phyloP scores from a whole-genome alignment of 108 stramenopile species.

The Cyclostephanos invisitatus region DNA sequence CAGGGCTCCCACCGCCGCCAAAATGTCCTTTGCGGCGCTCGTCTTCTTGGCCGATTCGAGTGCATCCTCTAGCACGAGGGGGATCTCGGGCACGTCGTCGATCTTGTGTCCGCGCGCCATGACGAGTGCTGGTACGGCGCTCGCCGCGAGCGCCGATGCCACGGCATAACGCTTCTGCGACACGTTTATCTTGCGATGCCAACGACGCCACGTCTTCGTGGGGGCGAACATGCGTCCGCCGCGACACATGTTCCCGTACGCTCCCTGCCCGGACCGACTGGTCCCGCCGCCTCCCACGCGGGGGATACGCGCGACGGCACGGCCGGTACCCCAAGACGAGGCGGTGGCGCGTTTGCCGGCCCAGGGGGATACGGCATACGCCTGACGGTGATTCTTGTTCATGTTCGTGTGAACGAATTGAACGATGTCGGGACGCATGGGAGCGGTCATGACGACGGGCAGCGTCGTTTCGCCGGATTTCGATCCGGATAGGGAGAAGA shows the following conservation, averaged over 20 bases:
- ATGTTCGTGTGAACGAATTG: slow-evolving; percentile 99
- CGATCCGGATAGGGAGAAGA: slow-evolving; percentile 91
- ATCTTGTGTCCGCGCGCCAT: slow-evolving; percentile 98
- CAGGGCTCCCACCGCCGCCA: slow-evolving; percentile 88
- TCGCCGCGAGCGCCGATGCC: slow-evolving; percentile 96
- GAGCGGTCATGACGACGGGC: slow-evolving; percentile 96
- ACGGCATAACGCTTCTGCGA: slow-evolving; percentile 97
- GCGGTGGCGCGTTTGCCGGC: slow-evolving; percentile 97
- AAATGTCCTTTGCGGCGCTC: slow-evolving; percentile 90
- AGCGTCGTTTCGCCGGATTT: slow-evolving; percentile 89
- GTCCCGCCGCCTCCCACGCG: slow-evolving; percentile 99
- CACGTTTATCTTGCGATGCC: slow-evolving; percentile 97
- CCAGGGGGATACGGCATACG: slow-evolving; percentile 94
- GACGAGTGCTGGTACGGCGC: slow-evolving; percentile 96
- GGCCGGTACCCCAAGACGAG: slow-evolving; percentile 98
- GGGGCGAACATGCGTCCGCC: slow-evolving; percentile 98
- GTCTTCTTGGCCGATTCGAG: slow-evolving; percentile 89
- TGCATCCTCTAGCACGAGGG: slow-evolving; percentile 90
- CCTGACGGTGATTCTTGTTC: slow-evolving; percentile 99
- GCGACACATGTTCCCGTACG: slow-evolving; percentile 99
- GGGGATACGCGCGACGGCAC: slow-evolving; percentile 99
- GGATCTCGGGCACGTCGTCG: slow-evolving; percentile 96
- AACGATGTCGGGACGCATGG: slow-evolving; percentile 98
- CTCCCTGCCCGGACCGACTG: slow-evolving; percentile 98
- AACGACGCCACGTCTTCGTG: slow-evolving; percentile 99